Evolutionary conservation across 805 yeast genomes (phyloP).

Genomic region (Spencermartinsiella europaea): DNA sequence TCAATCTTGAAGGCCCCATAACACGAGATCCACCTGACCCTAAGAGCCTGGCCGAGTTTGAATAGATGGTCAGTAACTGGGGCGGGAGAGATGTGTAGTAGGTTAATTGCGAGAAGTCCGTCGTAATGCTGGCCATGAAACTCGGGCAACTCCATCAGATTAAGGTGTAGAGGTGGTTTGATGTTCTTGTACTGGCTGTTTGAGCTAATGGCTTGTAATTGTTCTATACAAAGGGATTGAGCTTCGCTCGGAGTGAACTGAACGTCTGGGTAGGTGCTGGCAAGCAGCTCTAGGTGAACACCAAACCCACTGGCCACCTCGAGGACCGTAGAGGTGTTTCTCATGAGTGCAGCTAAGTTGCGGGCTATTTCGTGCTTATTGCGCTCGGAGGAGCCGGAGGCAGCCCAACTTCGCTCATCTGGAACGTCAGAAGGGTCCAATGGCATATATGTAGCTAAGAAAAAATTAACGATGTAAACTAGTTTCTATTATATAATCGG

Average conservation of each 20-base stretch:
- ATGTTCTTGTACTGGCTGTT: neutral
- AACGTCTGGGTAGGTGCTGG: neutral
- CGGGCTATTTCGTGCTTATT: neutral
- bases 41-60: neutral
- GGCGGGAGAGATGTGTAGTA: constrained; percentile 1
- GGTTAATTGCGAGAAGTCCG: constrained; percentile 3
- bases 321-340: neutral
- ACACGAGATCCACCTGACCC: neutral
- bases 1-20: constrained; percentile 2
- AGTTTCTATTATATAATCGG: too few relatives aligned
- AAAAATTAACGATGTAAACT: too few relatives aligned
- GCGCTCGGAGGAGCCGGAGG: constrained; percentile 1
- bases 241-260: constrained; percentile 2
- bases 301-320: constrained; percentile 5
- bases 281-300: neutral
- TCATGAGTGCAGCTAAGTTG: neutral
- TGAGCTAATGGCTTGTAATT: neutral
- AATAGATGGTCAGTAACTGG: neutral
- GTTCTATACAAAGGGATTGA: neutral
- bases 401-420: neutral
- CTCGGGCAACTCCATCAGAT: neutral
- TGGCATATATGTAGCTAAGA: too few relatives aligned
- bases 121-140: neutral
- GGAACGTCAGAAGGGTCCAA: neutral
- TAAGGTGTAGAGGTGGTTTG: neutral